phyloP scores from a whole-genome alignment of 208 protist genomes.

The Naegleria fowleri region DNA sequence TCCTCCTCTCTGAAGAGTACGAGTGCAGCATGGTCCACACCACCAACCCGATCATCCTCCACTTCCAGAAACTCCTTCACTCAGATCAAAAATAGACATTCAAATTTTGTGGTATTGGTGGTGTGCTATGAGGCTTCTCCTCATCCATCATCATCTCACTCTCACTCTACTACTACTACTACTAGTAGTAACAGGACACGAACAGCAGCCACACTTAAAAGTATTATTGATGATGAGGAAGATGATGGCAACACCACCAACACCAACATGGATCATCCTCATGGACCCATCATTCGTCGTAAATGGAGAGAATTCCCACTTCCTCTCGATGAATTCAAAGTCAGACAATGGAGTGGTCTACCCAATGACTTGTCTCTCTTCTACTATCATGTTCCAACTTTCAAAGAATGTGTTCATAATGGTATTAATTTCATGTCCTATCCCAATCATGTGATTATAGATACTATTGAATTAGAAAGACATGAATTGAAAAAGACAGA shows the following conservation, averaged over 20 bases:
- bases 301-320: neutral
- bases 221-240: neutral
- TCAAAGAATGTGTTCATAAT: neutral
- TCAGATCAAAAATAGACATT: neutral
- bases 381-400: neutral
- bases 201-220: neutral
- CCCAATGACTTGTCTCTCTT: neutral
- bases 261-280: neutral
- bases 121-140: neutral
- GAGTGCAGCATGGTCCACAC: too few relatives aligned
- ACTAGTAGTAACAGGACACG: neutral
- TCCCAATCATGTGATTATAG: neutral
- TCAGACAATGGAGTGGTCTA: neutral
- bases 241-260: too few relatives aligned
- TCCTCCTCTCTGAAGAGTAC: too few relatives aligned
- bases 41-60: too few relatives aligned
- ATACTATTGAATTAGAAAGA: neutral
- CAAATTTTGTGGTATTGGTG: neutral
- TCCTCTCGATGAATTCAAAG: neutral
- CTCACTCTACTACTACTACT: neutral
- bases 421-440: neutral
- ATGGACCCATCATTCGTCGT: neutral
- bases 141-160: too few relatives aligned
- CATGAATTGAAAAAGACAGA: neutral
- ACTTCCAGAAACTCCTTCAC: too few relatives aligned